These are phyloP conservation scores for Parietaria judaica DNA, from an alignment of 306 rosid genomes.

Conservation along the genomic window DNA sequence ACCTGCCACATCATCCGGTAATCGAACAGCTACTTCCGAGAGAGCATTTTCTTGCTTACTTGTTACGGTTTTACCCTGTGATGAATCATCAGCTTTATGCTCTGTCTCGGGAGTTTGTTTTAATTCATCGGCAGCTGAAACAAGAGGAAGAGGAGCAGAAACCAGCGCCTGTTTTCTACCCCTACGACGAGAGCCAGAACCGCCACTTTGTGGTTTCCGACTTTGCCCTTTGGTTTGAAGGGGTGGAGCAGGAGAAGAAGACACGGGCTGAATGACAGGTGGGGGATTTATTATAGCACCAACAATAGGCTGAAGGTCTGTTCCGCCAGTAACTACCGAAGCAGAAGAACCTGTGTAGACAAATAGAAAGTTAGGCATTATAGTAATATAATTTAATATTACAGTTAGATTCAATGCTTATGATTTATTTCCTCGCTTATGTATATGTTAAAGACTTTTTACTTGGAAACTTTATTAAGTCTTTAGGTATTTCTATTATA, in stretches of 20 bases:
- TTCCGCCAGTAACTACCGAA: slow-evolving; percentile 27
- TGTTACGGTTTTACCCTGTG: slow-evolving; percentile 20
- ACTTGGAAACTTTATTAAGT: no score
- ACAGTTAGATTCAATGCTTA: no score
- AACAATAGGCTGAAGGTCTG: slow-evolving; percentile 26
- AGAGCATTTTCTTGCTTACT: slow-evolving; percentile 30
- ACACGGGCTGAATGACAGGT: slow-evolving; percentile 33
- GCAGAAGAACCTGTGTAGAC: slow-evolving; percentile 31
- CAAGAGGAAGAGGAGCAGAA: slow-evolving; percentile 32
- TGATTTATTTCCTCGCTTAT: no score
- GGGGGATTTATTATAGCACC: slow-evolving; percentile 42
- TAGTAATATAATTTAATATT: no score
- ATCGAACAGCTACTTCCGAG: slow-evolving; percentile 28
- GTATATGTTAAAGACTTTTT: no score
- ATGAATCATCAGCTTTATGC: slow-evolving; percentile 29
- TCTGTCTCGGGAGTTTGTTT: slow-evolving; percentile 31
- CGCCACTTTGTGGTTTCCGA: slow-evolving; percentile 52
- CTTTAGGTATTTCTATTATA: no score
- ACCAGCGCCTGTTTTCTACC: slow-evolving; percentile 58
- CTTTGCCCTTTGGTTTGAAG: slow-evolving; percentile 42
- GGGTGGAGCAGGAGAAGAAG: slow-evolving; percentile 35
- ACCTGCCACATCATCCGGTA: slow-evolving; percentile 24
- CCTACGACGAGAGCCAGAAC: slow-evolving; percentile 63
- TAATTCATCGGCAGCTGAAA: slow-evolving; percentile 31
- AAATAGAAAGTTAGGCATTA: no score